phyloP scores from a whole-genome alignment of 805 yeast species.

The Zygotorulaspora florentina region DNA sequence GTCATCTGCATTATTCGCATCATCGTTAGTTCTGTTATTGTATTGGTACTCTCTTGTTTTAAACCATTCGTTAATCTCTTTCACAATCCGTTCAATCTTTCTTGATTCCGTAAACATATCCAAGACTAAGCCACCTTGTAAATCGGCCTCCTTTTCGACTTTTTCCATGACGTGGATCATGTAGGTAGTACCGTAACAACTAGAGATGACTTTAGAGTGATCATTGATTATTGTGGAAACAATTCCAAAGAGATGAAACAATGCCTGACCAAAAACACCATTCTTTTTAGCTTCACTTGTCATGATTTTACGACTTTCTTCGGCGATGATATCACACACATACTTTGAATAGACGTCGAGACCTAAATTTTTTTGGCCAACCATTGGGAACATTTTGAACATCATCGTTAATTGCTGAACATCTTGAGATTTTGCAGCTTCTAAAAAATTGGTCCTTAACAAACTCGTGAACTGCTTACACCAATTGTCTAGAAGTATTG shows the following conservation, averaged over 20 bases:
- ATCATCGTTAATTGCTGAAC: slow-evolving; percentile 69
- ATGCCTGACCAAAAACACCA: slow-evolving; percentile 47
- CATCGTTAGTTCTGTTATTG: slow-evolving; percentile 11
- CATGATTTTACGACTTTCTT: slow-evolving; percentile 67
- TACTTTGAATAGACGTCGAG: slow-evolving; percentile 78
- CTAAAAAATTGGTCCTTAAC: slow-evolving; percentile 60
- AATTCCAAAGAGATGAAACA: slow-evolving; percentile 72
- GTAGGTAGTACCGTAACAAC: slow-evolving; percentile 61
- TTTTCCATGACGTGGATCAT: slow-evolving; percentile 64
- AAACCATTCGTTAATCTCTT: slow-evolving; percentile 36
- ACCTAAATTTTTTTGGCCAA: slow-evolving; percentile 69
- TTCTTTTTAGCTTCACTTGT: slow-evolving; percentile 42
- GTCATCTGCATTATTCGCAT: slow-evolving; percentile 24
- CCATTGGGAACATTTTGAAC: slow-evolving; percentile 83
- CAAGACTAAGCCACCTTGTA: slow-evolving; percentile 84
- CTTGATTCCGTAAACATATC: slow-evolving; percentile 82
- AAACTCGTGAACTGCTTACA: slow-evolving; percentile 50
- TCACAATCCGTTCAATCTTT: slow-evolving; percentile 50
- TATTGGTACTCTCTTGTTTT: slow-evolving; percentile 3
- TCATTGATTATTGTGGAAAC: slow-evolving; percentile 81
- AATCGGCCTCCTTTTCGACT: slow-evolving; percentile 83
- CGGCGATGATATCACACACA: slow-evolving; percentile 78
- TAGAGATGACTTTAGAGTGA: slow-evolving; percentile 73
- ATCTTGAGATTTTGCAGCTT: slow-evolving; percentile 63
- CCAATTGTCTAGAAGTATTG: slow-evolving; percentile 53